Evolutionary conservation across 2,329 filamentous ascomycete species (phyloP).

Genomic region (Fusarium sambucinum): DNA sequence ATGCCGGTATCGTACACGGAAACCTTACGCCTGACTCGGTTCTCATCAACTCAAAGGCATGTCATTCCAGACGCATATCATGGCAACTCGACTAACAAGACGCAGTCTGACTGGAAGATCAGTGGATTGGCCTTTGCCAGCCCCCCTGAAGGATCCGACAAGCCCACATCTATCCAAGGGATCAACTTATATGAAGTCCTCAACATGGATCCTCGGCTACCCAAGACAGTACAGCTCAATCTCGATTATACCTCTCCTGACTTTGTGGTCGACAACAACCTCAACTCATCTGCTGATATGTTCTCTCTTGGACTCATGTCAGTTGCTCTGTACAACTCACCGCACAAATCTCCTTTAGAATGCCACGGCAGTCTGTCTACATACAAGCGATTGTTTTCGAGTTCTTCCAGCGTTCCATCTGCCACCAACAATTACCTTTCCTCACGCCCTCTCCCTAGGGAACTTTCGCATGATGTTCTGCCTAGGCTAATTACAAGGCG

Average conservation of each 20-base stretch:
- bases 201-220: slow-evolving; percentile 86
- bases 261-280: slow-evolving; percentile 90
- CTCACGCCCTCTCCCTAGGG: slow-evolving; percentile 81
- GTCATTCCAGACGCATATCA: slow-evolving; percentile 35
- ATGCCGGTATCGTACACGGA: slow-evolving; percentile 90
- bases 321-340: slow-evolving; percentile 92
- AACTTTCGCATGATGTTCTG: slow-evolving; percentile 80
- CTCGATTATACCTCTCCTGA: slow-evolving; percentile 96
- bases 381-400: slow-evolving; percentile 86
- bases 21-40: slow-evolving; percentile 95
- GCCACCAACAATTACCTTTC: slow-evolving; percentile 86
- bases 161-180: slow-evolving; percentile 79
- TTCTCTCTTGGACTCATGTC: slow-evolving; percentile 93
- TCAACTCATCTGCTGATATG: slow-evolving; percentile 87
- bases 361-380: slow-evolving; percentile 82
- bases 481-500: slow-evolving; percentile 88
- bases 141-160: slow-evolving; percentile 79
- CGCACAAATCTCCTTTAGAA: slow-evolving; percentile 87
- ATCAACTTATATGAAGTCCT: slow-evolving; percentile 86
- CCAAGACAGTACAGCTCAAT: slow-evolving; percentile 85
- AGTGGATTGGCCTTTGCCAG: slow-evolving; percentile 93
- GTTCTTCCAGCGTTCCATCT: slow-evolving; percentile 82
- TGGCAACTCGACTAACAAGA: slow-evolving; percentile 47
- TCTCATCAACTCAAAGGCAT: slow-evolving; percentile 90
- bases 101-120: slow-evolving; percentile 95